phyloP scores from a whole-genome alignment of 768 basidiomycete genomes.

The Ramaria rubella region DNA sequence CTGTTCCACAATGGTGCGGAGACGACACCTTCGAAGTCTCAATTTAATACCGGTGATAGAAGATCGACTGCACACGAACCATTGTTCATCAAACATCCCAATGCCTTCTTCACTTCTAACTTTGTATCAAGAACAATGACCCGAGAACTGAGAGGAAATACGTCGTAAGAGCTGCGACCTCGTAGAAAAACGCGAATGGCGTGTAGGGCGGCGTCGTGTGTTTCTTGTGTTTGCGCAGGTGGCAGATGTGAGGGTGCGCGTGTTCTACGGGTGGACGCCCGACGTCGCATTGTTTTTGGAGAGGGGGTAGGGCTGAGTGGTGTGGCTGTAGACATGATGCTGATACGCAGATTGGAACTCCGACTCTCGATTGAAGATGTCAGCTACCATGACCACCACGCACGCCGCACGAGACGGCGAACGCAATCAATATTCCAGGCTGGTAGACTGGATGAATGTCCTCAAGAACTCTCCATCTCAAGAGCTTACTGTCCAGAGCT shows the following conservation, averaged over 20 bases:
- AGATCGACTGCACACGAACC: slow-evolving; percentile 33
- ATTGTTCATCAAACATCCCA: slow-evolving; percentile 81
- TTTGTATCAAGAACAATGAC: slow-evolving; percentile 95
- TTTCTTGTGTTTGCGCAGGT: slow-evolving; percentile 43
- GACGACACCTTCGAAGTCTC: slow-evolving; percentile 67
- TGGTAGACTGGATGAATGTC: not conserved
- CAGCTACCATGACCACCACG: not conserved
- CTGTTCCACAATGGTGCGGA: slow-evolving; percentile 99
- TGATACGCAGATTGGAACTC: slow-evolving; percentile 3
- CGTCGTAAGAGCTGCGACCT: slow-evolving; percentile 86
- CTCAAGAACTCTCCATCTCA: not conserved
- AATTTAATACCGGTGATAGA: slow-evolving; percentile 12
- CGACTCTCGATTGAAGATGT: slow-evolving; percentile 7
- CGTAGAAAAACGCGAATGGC: slow-evolving; percentile 79
- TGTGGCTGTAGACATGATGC: slow-evolving; percentile 7
- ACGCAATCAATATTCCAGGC: not conserved
- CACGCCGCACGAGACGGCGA: slow-evolving; percentile 4
- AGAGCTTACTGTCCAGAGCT: not conserved
- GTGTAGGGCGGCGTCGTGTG: slow-evolving; percentile 62
- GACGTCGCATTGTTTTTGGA: slow-evolving; percentile 41
- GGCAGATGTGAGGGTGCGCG: slow-evolving; percentile 56
- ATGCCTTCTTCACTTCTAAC: slow-evolving; percentile 91
- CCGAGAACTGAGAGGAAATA: slow-evolving; percentile 94
- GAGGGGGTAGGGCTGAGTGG: slow-evolving; percentile 4
- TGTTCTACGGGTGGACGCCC: slow-evolving; percentile 39